Evolutionary conservation across 1,284 basidiomycete species (phyloP), one percentile per base, ranked within the genome.

Genomic region (Cystobasidium slooffiae): DNA sequence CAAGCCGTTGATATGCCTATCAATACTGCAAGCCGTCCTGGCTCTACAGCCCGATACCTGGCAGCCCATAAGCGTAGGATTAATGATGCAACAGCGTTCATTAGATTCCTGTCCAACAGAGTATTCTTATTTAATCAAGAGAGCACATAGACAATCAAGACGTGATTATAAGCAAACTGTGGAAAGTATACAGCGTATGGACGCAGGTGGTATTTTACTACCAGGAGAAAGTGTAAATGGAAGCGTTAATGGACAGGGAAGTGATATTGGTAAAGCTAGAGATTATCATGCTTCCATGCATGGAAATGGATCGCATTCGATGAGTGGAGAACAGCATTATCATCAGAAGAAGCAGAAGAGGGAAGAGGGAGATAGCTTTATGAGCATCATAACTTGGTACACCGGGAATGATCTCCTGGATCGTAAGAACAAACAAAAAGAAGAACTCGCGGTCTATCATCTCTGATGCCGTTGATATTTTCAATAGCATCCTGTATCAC

Each of bases 361-460:
- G 12, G 16, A 63, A 14, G 61, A 63, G 20, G 47, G 47, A 14
- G 61, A 66, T 22, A n/a, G 64, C 24, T 68, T 68, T 44, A 31
- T 47, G 20, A 59, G 39, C 31, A 59, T 68, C 22, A 68, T 58
- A 10, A 68, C 66, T 58, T 68, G 66, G 66, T 68, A 68, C 20
- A 68, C 66, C 20, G 66, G 53, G 22, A 44, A 20, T 44, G 66
- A 58, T 20, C 41, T 68, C 0, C 41, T 47, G 22, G 53, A 68
- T 31, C 66, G 53, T 68, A 31, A 31, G 66, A 31, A 12, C 20
- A 31, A 51, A 20, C 24, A 9, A 7, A 14, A 24, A n/a, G 4
- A 31, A 51, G 6, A 9, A 56, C 12, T 56, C 9, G 53, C 59
- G 16, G 39, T 14, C 22, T 14, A 39, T 62, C 16, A 6, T 43